Evolutionary conservation across 805 yeast genomes (phyloP), one percentile per base, ranked within the genome.

Genomic region (Blastobotrys mokoenaii): DNA sequence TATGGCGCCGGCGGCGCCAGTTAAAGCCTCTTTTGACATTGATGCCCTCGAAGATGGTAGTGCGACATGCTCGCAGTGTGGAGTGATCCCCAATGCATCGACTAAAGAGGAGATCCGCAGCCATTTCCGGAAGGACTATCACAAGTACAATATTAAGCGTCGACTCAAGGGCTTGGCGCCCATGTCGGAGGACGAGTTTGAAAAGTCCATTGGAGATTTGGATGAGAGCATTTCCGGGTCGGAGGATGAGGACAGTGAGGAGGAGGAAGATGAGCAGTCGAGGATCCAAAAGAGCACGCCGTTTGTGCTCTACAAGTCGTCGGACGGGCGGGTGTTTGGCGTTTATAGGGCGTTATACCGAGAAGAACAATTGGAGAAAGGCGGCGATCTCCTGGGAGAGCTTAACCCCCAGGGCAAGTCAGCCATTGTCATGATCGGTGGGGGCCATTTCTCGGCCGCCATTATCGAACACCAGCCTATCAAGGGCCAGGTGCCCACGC

Each of bases 401-500:
- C 27, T 72, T 73, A 72, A 69, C 56, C 46, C 45, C 32, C 11
- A 40, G 20, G 51, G 61, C 53, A 33, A 53, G 49, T 84, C 95
- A 3, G 95, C 95, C 0, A 63, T 93, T 10, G 76, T 93, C 53
- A 86, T 93, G 96, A 76, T 93, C 44, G 97, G 97, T 12, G 97
- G 97, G 38, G 98, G 98, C 36, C 97, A 93, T 66, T 93, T 93
- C 69, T 96, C 97, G 0, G 98, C 93, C 15, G 96, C 96, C 0
- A 83, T 93, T 37, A 72, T 93, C 7, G 78, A 87, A 1, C 97
- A 89, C 57, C 70, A 70, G 41, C 81, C 16, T 65, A 69, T 45
- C 48, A 15, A 16, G 16, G 68, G 70, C 35, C 67, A 70, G 30
- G 75, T 68, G 44, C 71, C 74, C 11, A 59, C 74, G n/a, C 68